Evolutionary conservation across 2,329 filamentous ascomycete species (phyloP).

Genomic region (Geosmithia putterillii): DNA sequence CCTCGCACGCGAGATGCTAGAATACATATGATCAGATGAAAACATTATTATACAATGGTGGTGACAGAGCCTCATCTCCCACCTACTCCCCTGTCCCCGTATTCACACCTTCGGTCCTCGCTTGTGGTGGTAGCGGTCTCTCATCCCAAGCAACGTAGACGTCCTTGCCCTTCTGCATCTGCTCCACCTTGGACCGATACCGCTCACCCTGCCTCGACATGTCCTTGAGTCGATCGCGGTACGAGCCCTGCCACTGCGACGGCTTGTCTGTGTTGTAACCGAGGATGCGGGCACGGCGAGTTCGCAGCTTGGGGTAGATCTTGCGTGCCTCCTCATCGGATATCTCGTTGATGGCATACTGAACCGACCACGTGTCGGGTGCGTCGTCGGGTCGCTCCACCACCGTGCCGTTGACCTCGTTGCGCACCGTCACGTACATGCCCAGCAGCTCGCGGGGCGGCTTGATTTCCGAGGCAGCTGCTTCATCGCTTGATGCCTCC

Average conservation of each 20-base stretch:
- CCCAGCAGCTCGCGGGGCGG: slow-evolving; percentile 38
- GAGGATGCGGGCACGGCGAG: slow-evolving; percentile 38
- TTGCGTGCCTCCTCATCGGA: slow-evolving; percentile 24
- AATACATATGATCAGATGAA: background rate
- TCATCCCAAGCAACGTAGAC: slow-evolving; percentile 33
- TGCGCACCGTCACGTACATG: slow-evolving; percentile 61
- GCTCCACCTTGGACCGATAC: slow-evolving; percentile 43
- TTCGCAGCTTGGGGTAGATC: slow-evolving; percentile 45
- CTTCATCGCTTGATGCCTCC: slow-evolving; percentile 6
- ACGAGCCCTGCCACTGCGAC: background rate
- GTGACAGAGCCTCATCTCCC: too few relatives aligned
- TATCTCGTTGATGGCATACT: slow-evolving; percentile 65
- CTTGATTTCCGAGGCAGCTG: slow-evolving; percentile 3
- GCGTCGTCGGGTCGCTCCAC: slow-evolving; percentile 45
- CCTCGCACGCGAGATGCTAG: background rate
- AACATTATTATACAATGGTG: background rate
- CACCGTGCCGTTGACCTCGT: slow-evolving; percentile 54
- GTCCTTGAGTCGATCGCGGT: slow-evolving; percentile 1
- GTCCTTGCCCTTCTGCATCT: slow-evolving; percentile 32
- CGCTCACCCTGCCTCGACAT: slow-evolving; percentile 40
- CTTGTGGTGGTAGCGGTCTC: slow-evolving; percentile 10
- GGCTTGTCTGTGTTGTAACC: slow-evolving; percentile 24
- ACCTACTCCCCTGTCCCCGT: background rate
- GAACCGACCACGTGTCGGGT: slow-evolving; percentile 52
- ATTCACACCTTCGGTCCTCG: background rate